Percentiles rank a stretch among this genome's conserved stretches.
Evolutionary conservation across 257 asterid species (phyloP).

Genomic region (Rehmannia glutinosa): DNA sequence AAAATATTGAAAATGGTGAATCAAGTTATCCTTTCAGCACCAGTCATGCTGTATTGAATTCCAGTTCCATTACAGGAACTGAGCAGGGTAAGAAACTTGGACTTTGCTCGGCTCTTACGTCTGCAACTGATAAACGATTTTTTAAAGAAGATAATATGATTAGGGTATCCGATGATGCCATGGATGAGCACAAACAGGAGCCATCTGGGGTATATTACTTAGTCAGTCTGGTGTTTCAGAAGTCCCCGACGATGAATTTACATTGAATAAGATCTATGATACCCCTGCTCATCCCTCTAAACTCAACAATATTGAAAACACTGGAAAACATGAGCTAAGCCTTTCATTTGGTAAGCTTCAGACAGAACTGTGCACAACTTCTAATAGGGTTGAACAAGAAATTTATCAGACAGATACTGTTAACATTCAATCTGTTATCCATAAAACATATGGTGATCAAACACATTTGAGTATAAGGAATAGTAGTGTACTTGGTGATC

Average conservation of each 20-base stretch:
- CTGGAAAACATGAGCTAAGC: slow-evolving; percentile 47
- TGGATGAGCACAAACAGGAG: slow-evolving; percentile 33
- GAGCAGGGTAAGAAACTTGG: slow-evolving; percentile 36
- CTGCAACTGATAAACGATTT: slow-evolving; percentile 27
- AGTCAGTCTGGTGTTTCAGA: slow-evolving; percentile 28
- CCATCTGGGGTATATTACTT: too few relatives aligned
- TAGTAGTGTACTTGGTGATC: too few relatives aligned
- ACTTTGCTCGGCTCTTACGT: slow-evolving; percentile 35
- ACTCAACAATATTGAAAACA: slow-evolving; percentile 25
- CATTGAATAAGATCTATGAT: slow-evolving; percentile 24
- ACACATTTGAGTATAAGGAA: neutral
- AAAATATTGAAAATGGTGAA: neutral
- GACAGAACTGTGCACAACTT: slow-evolving; percentile 26
- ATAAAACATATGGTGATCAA: slow-evolving; percentile 18
- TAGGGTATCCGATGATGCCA: slow-evolving; percentile 24
- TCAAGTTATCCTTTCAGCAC: slow-evolving; percentile 12
- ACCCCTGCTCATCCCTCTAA: slow-evolving; percentile 34
- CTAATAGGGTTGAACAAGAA: slow-evolving; percentile 31
- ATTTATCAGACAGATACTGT: slow-evolving; percentile 32
- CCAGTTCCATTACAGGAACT: slow-evolving; percentile 21
- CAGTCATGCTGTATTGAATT: slow-evolving; percentile 26
- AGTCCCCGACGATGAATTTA: slow-evolving; percentile 31
- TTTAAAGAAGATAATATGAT: slow-evolving; percentile 29
- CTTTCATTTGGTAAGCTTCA: slow-evolving; percentile 49
- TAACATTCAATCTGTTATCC: slow-evolving; percentile 30